Base-by-base conservation (phyloP, 306 rosid species). In the Pyrus pyrifolia region DNA sequence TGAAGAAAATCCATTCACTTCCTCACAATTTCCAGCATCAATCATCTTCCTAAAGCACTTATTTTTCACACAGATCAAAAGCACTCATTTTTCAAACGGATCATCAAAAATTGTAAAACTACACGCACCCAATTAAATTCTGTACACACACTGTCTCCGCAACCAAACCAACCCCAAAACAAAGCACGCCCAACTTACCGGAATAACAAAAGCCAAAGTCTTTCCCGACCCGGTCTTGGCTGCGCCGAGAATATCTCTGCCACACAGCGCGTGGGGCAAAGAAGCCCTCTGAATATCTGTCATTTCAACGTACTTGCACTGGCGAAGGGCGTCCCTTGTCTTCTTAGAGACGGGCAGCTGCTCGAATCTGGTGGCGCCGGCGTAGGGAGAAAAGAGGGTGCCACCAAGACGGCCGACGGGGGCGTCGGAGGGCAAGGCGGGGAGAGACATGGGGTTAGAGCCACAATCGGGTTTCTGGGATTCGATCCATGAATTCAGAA, bases 161-260 rank as follows among this genome's bases (percentile, higher is more conserved):
- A 59, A 10, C 10, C 38, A 51, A 44, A 33, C 31, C 44, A 44
- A 25, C 9, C 17, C 25, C 23, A 40, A 52, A 52, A 19, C 7
- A 3, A 63, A 75, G 29, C 40, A 25, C 6, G 55, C 67, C 49
- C 52, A 62, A 83, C 96, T 89, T 60, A 95, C 97, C 30, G 97
- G 97, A 64, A 95, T 84, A 62, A 92, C 85, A 87, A 92, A 95
- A 65, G 96, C 96, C 31, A 95, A 87, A 65, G 97, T 95, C 84
- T 95, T 92, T n/a, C 99, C 93, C 0, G 99, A 95, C 29, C 97
- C 97, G 22, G 97, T 92, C 76, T 92, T 95, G 7, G 97, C 96
- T 4, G 99, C 99, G 11, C 99, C 98, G 38, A 91, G 96, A 83
- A 95, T 78, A 65, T 95, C 97, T 42, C 97, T 87, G 8, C 91